A percentile compares a stretch with the other conserved stretches of the same genome.
These are phyloP conservation scores for Silene coronaria DNA, from an alignment of 179 eudicot genomes.

Conservation along the genomic window DNA sequence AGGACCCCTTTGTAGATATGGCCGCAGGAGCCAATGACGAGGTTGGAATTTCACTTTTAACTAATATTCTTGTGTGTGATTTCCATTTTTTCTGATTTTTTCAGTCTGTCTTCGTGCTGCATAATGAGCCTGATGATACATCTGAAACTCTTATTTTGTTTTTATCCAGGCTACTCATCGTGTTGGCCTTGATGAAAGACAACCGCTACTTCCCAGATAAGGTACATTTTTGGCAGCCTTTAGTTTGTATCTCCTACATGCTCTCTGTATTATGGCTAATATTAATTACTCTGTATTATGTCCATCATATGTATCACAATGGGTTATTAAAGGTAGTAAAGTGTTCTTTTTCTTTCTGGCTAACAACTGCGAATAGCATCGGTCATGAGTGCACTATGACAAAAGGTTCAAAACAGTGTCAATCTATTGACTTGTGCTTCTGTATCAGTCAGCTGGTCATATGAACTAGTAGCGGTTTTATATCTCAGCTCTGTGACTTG, in stretches of 20 bases:
- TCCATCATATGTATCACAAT: background rate
- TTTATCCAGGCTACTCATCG: slow-evolving; percentile 60
- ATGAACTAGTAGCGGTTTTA: too few species aligned
- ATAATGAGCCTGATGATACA: background rate
- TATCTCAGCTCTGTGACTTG: too few species aligned
- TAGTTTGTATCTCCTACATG: background rate
- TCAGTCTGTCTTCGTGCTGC: background rate
- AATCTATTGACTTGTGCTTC: too few species aligned
- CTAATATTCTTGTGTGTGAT: background rate
- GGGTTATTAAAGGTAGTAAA: background rate
- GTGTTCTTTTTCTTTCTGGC: background rate
- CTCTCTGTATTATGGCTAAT: background rate
- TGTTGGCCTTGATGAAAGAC: slow-evolving; percentile 57
- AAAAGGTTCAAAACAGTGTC: too few species aligned
- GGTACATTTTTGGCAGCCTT: slow-evolving; percentile 17
- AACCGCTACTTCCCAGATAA: slow-evolving; percentile 77
- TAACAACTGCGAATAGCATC: background rate
- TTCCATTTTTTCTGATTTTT: background rate
- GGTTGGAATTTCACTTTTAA: slow-evolving; percentile 33
- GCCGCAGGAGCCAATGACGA: slow-evolving; percentile 88
- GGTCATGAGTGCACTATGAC: too few species aligned
- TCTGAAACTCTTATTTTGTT: background rate
- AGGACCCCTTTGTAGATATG: slow-evolving; percentile 59
- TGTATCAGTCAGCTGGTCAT: too few species aligned
- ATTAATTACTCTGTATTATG: too few species aligned